Percentiles rank a stretch among this genome's conserved stretches.
Evolutionary conservation across 2,329 filamentous ascomycete genomes (phyloP).

Genomic region (Paraphaeosphaeria sporulosa): DNA sequence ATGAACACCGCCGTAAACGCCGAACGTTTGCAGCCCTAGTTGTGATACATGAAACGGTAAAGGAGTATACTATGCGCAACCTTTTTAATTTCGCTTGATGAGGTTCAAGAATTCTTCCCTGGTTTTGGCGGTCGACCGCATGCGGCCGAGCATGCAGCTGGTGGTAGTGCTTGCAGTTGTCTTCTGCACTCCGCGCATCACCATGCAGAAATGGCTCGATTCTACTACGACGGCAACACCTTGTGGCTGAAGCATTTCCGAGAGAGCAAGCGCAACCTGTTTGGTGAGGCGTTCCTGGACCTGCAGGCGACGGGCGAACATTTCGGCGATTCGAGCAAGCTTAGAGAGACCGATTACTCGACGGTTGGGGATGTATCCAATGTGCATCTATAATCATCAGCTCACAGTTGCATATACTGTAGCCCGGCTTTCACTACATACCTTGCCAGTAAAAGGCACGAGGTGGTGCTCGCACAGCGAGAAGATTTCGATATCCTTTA

Average conservation of each 20-base stretch:
- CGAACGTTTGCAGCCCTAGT: conserved; percentile 12
- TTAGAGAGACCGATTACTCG: conserved; percentile 96
- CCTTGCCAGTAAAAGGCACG: conserved; percentile 95
- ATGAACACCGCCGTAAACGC: conserved; percentile 39
- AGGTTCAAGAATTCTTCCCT: conserved; percentile 94
- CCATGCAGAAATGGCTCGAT: conserved; percentile 96
- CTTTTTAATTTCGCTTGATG: conserved; percentile 41
- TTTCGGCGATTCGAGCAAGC: conserved; percentile 92
- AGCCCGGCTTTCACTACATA: conserved; percentile 49
- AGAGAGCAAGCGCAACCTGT: conserved; percentile 92
- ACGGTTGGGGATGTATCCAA: conserved; percentile 93
- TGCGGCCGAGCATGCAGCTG: conserved; percentile 96
- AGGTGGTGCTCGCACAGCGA: conserved; percentile 97
- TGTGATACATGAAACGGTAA: conserved; percentile 7
- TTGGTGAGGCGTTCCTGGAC: conserved; percentile 97
- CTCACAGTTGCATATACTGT: conserved; percentile 15
- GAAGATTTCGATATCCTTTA: conserved; percentile 96
- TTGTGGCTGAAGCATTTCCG: conserved; percentile 90
- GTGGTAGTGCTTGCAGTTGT: conserved; percentile 87
- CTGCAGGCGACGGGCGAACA: conserved; percentile 92
- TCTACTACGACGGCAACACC: conserved; percentile 98
- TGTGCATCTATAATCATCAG: conserved; percentile 78
- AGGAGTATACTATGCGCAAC: conserved; percentile 6
- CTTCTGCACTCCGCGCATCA: conserved; percentile 98
- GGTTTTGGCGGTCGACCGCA: conserved; percentile 91